These are phyloP conservation scores for Lactarius sp. DNA, from an alignment of 768 basidiomycete genomes.

Conservation along the genomic window DNA sequence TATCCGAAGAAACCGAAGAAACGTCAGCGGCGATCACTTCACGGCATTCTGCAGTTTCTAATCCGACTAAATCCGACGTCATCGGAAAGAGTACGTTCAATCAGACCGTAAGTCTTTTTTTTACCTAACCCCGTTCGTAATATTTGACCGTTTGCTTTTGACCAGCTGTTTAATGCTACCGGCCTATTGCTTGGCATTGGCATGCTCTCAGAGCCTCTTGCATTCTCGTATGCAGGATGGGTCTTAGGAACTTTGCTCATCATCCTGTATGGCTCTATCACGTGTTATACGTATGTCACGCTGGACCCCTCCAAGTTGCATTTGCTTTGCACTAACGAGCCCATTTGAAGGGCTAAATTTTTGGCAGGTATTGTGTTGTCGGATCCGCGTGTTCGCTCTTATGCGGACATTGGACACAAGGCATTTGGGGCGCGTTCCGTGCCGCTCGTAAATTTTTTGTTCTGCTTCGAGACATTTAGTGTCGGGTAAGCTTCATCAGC, in stretches of 20 bases:
- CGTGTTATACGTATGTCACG: constrained; percentile 80
- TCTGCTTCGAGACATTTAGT: constrained; percentile 84
- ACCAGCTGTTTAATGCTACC: constrained; percentile 81
- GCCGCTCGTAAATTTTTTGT: constrained; percentile 61
- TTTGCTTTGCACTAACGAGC: not conserved
- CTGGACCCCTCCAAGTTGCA: not conserved
- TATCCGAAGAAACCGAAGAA: constrained; percentile 8
- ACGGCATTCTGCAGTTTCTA: not conserved
- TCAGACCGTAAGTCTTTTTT: constrained; percentile 24
- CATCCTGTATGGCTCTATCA: constrained; percentile 68
- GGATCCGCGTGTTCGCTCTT: constrained; percentile 70
- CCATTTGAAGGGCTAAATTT: constrained; percentile 66
- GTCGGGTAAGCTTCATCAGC: constrained; percentile 48
- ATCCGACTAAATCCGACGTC: not conserved
- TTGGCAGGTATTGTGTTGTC: constrained; percentile 69
- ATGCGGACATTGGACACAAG: constrained; percentile 84
- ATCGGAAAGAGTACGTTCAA: constrained; percentile 27
- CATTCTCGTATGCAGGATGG: constrained; percentile 93
- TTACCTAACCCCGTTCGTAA: not conserved
- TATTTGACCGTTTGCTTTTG: not conserved
- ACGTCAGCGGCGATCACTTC: not conserved
- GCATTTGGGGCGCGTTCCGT: constrained; percentile 78
- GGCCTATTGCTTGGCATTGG: constrained; percentile 86
- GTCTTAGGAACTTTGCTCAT: constrained; percentile 68
- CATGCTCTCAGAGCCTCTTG: constrained; percentile 84